Percentiles rank a stretch among this genome's conserved stretches.
phyloP scores from a whole-genome alignment of 2,329 filamentous ascomycete species.

The Hawksworthiomyces lignivorus region DNA sequence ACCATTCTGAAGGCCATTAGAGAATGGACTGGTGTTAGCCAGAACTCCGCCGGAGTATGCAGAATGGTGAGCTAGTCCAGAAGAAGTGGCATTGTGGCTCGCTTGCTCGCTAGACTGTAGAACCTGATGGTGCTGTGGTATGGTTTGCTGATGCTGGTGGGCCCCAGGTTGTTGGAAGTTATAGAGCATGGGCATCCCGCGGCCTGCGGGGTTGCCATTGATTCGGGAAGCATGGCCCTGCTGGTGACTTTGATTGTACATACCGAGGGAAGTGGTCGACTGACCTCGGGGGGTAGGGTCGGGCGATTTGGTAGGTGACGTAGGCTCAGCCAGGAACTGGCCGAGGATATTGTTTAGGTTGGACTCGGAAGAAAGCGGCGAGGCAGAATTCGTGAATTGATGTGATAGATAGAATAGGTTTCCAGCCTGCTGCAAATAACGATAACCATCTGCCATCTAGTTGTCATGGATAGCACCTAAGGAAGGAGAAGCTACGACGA shows the following conservation, averaged over 20 bases:
- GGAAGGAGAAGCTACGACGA: neutral
- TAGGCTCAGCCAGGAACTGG: conserved; percentile 24
- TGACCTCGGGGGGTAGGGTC: conserved; percentile 24
- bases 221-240: conserved; percentile 69
- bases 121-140: conserved; percentile 55
- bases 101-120: conserved; percentile 50
- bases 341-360: conserved; percentile 26
- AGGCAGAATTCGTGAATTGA: conserved; percentile 33
- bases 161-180: conserved; percentile 57
- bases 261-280: conserved; percentile 35
- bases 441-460: conserved; percentile 65
- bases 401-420: conserved; percentile 51
- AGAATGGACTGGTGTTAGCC: conserved; percentile 56
- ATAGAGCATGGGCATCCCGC: conserved; percentile 58
- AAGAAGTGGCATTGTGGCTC: conserved; percentile 45
- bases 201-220: conserved; percentile 60
- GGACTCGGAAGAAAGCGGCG: conserved; percentile 19
- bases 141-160: conserved; percentile 55
- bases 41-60: conserved; percentile 57
- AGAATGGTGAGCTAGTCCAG: conserved; percentile 51
- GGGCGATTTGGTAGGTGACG: conserved; percentile 21
- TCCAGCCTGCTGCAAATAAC: conserved; percentile 52
- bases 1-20: conserved; percentile 49
- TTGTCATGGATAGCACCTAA: conserved; percentile 22
- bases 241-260: conserved; percentile 68